Base-by-base conservation (phyloP, 225 moss, liverwort and hornwort species). In the Lunularia cruciata region DNA sequence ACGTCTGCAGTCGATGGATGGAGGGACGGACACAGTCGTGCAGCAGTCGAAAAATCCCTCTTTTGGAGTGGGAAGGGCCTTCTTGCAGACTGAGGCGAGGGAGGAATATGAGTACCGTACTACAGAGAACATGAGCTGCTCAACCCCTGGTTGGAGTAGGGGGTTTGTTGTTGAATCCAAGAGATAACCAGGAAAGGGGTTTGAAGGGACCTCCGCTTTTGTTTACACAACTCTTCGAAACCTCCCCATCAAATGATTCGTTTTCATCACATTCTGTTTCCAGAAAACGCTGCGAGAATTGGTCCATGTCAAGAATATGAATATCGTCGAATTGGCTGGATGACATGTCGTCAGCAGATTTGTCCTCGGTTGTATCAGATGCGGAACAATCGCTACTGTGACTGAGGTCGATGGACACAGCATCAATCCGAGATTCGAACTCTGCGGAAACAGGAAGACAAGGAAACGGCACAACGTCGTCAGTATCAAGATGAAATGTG, bases 91-190 rank as follows among this genome's bases (percentile, higher is more conserved):
- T 31, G 12, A 56, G 55, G 14, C 15, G 33, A 30, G 33, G 11
- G 5, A 57, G 6, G 40, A 40, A 40, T 22, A 9, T 2, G 27
- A 54, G 23, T 19, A 26, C 25, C 26, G 61, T 13, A 25, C 26
- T 12, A 7, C 23, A 26, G 9, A 36, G 39, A 5, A 2, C 36
- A 12, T 18, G 33, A 8, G 19, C 30, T 26, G n/a, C 16, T 70
- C 57, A 83, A 35, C 82, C 82, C 35, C 82, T 69, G 2, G 72
- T 72, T 18, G 82, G 82, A 51, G 82, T 83, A 2, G 72, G 20
- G 39, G 82, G 68, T 73, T 69, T 83, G 43, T 45, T 53, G 43
- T 45, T 53, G 14, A 82, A 57, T n/a, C 82, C 78, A 22, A 72
- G 48, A 2, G 72, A 57, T 32, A 83, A 67, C 82, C 82, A 83